Base-by-base conservation (phyloP, 306 rosid genomes). In the Trichosanthes truncata region DNA sequence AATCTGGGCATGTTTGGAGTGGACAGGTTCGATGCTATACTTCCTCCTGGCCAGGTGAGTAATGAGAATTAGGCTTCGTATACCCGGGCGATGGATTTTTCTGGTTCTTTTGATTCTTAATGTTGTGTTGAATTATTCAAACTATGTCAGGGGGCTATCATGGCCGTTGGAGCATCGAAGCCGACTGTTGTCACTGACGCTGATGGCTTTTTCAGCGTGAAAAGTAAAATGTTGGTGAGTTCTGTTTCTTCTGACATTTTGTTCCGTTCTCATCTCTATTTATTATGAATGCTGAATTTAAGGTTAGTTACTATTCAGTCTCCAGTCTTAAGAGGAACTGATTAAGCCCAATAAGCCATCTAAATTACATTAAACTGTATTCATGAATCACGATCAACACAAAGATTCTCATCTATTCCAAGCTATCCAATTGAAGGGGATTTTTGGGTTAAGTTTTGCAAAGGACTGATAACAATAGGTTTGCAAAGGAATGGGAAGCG, bases 121-220 rank as follows among this genome's bases (percentile, higher is more conserved):
- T 14, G 74, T 60, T 12, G 71, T 80, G 62, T 72, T 87, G 55
- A 85, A 79, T 62, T 33, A 7, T 84, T 67, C 41, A 18, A 21
- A 49, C 33, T 80, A 75, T 26, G 77, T 68, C 80, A 94, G 98
- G 98, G 98, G 26, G 98, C 98, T 81, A 94, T 93, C 84, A 93
- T 94, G 97, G 98, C 98, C 36, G 96, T 94, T 81, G 98, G 97
- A 88, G 96, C 97, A 61, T 94, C 98, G 53, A 92, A 94, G 87
- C 93, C 97, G 41, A 88, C 89, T 41, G 93, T 88, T 23, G 81
- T 84, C 52, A 91, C 97, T 3, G 93, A 90, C 65, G 79, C 82
- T 59, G 96, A 93, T 81, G 96, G 97, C 71, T 93, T 89, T 80
- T 90, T 93, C 83, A 87, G 92, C 43, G 93, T 93, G 41, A 89